These are phyloP conservation scores for Dovyalis caffra DNA, from an alignment of 345 rosid genomes.

Conservation along the genomic window DNA sequence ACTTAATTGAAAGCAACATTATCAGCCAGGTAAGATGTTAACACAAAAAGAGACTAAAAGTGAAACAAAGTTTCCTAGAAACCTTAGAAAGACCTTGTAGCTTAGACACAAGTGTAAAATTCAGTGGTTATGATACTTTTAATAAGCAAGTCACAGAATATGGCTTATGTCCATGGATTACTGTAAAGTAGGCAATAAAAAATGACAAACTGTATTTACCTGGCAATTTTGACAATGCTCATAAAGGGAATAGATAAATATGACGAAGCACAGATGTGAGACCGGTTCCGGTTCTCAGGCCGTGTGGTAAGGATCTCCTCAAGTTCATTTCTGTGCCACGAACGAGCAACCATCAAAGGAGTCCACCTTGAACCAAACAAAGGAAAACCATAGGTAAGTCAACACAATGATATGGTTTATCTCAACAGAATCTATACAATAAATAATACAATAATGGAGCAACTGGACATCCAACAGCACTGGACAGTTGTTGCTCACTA, in stretches of 20 bases:
- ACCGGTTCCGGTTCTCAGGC: slow-evolving; percentile 39
- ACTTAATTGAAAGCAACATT: slow-evolving; percentile 3
- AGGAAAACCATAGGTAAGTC: slow-evolving; percentile 12
- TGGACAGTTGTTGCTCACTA: not conserved
- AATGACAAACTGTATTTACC: slow-evolving; percentile 43
- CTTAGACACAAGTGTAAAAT: not conserved
- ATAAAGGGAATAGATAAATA: slow-evolving; percentile 81
- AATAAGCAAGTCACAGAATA: not conserved
- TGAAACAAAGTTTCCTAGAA: not conserved
- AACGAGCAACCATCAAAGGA: slow-evolving; percentile 86
- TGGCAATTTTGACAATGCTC: slow-evolving; percentile 91
- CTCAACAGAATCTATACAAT: slow-evolving; percentile 1
- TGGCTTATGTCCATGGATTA: not conserved
- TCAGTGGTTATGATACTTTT: not conserved
- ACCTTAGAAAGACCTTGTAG: not conserved
- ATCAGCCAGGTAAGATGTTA: not conserved
- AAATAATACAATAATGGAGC: not conserved
- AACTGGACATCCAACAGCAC: not conserved
- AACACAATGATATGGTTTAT: not conserved
- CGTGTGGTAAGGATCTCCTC: slow-evolving; percentile 63
- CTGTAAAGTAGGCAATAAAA: not conserved
- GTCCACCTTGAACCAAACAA: slow-evolving; percentile 64
- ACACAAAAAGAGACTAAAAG: not conserved
- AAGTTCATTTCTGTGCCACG: slow-evolving; percentile 83
- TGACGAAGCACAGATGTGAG: slow-evolving; percentile 54